phyloP scores from a whole-genome alignment of 2,329 filamentous ascomycete genomes.

The Colletotrichum scovillei region DNA sequence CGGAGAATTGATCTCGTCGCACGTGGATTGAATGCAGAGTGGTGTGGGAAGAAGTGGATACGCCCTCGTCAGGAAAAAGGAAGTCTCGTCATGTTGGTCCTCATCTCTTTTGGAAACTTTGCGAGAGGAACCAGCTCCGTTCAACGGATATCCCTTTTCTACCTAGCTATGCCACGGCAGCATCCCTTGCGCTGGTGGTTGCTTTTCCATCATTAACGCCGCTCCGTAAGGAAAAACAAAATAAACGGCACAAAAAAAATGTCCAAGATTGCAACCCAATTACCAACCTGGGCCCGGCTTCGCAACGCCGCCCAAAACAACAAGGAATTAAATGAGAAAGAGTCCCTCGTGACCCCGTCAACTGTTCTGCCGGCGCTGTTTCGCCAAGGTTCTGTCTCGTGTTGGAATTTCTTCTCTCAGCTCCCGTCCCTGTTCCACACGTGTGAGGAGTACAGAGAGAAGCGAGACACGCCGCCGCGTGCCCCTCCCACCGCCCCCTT shows the following conservation, averaged over 20 bases:
- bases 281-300: slow-evolving; percentile 18
- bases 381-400: slow-evolving; percentile 33
- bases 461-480: neutral
- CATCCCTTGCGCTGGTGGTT: slow-evolving; percentile 23
- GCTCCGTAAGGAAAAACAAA: slow-evolving; percentile 1
- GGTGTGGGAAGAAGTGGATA: slow-evolving; percentile 6
- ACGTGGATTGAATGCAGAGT: neutral
- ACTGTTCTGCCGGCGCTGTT: slow-evolving; percentile 25
- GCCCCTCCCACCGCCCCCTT: neutral
- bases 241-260: neutral
- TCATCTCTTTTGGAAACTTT: neutral
- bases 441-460: slow-evolving; percentile 8
- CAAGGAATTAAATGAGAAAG: neutral
- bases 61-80: neutral
- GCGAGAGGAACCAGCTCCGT: neutral
- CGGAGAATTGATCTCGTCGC: neutral
- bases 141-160: slow-evolving; percentile 11
- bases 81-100: neutral
- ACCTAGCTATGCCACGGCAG: neutral
- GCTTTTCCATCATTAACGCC: slow-evolving; percentile 29
- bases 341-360: slow-evolving; percentile 19
- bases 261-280: slow-evolving; percentile 24
- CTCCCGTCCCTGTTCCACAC: slow-evolving; percentile 12
- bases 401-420: slow-evolving; percentile 33
- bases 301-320: neutral